These are phyloP conservation scores for Cladophialophora yegresii DNA, from an alignment of 2,329 filamentous ascomycete species.

Conservation along the genomic window DNA sequence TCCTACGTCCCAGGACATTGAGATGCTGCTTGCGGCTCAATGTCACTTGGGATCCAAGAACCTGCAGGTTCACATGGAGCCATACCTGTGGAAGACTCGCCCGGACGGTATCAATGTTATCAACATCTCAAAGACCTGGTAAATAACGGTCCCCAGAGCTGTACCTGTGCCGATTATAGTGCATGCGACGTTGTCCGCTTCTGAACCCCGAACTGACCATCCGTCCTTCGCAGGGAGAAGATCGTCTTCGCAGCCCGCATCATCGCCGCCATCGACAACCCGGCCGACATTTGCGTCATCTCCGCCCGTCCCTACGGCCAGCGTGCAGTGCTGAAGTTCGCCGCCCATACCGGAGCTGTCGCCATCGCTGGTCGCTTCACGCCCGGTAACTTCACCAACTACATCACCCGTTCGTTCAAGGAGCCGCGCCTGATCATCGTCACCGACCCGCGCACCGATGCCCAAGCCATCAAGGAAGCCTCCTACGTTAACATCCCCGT, in stretches of 20 bases:
- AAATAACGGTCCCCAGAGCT: constrained; percentile 43
- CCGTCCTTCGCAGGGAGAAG: constrained; percentile 75
- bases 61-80: constrained; percentile 98
- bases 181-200: background rate
- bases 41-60: constrained; percentile 98
- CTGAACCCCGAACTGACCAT: constrained; percentile 16
- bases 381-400: constrained; percentile 99
- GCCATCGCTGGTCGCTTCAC: constrained; percentile 99
- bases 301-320: constrained; percentile 99
- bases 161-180: background rate
- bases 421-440: constrained; percentile 99
- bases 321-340: constrained; percentile 99
- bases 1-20: constrained; percentile 96
- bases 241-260: constrained; percentile 98
- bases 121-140: constrained; percentile 99
- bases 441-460: constrained; percentile 98
- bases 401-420: constrained; percentile 99
- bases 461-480: constrained; percentile 99
- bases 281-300: constrained; percentile 98
- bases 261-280: constrained; percentile 99
- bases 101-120: constrained; percentile 97
- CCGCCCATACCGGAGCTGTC: constrained; percentile 93
- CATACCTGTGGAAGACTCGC: constrained; percentile 99
- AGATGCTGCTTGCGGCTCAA: constrained; percentile 98
- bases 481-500: constrained; percentile 99